Percentiles rank a stretch among this genome's conserved stretches.
These are phyloP conservation scores for Lepiota venenata DNA, from an alignment of 768 basidiomycete genomes.

Conservation along the genomic window DNA sequence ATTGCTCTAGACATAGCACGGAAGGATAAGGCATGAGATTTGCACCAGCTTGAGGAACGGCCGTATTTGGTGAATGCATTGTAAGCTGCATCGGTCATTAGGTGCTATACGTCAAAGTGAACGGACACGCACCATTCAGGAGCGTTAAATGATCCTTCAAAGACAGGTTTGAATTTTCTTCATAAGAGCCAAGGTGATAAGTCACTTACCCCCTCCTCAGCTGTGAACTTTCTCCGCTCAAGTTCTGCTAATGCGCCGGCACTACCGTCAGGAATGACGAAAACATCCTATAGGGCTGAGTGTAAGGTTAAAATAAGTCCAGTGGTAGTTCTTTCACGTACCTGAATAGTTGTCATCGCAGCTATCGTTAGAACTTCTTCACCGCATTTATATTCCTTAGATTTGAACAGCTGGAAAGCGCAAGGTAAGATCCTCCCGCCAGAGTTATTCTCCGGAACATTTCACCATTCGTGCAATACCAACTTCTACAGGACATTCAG, in stretches of 20 bases:
- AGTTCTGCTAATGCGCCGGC: slow-evolving; percentile 86
- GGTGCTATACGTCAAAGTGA: neutral
- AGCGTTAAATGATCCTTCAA: slow-evolving; percentile 89
- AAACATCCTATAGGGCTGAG: slow-evolving; percentile 63
- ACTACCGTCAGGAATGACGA: slow-evolving; percentile 84
- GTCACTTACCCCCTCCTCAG: slow-evolving; percentile 86
- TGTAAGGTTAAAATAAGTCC: neutral
- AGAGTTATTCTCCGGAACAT: slow-evolving; percentile 16
- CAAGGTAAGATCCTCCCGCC: neutral
- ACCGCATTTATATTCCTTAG: slow-evolving; percentile 83
- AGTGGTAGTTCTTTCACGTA: slow-evolving; percentile 21
- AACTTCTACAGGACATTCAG: slow-evolving; percentile 93
- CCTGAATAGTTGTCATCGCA: slow-evolving; percentile 93
- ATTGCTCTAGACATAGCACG: slow-evolving; percentile 91
- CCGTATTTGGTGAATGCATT: slow-evolving; percentile 89
- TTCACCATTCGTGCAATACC: slow-evolving; percentile 94
- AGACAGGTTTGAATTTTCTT: neutral
- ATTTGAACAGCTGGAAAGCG: slow-evolving; percentile 68
- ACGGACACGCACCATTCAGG: slow-evolving; percentile 67
- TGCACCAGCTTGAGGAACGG: slow-evolving; percentile 89
- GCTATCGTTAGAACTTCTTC: slow-evolving; percentile 96
- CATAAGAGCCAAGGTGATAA: neutral
- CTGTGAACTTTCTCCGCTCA: slow-evolving; percentile 93
- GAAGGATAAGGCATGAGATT: slow-evolving; percentile 88
- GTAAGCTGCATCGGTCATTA: slow-evolving; percentile 55